Percentiles rank a stretch among this genome's conserved stretches.
Conservation (phyloP, 495 filamentous ascomycete genomes). For the Talaromyces proteolyticus region DNA sequence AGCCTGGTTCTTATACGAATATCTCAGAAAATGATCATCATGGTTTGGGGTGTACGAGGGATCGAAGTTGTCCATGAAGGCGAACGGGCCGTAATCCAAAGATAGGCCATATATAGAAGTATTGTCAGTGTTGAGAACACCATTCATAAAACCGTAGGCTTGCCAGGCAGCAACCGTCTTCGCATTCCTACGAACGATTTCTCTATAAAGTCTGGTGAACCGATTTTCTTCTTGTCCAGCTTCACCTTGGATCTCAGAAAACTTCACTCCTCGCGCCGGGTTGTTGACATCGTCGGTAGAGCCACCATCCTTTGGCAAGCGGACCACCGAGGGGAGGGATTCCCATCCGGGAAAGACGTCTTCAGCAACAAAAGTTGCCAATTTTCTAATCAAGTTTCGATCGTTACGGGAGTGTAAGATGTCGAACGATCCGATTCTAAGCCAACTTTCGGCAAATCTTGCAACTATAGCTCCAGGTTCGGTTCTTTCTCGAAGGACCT, state of each 20-base stretch:
- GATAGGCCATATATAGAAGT: constrained; percentile 84
- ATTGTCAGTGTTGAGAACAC: constrained; percentile 94
- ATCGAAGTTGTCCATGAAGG: constrained; percentile 94
- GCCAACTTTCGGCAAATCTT: constrained; percentile 86
- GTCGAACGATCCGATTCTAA: constrained; percentile 93
- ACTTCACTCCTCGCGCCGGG: constrained; percentile 42
- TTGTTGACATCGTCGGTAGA: constrained; percentile 29
- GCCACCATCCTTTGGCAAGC: constrained; percentile 19
- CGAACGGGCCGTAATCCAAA: constrained; percentile 93
- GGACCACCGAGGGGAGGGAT: constrained; percentile 55
- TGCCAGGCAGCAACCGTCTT: constrained; percentile 91
- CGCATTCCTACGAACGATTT: constrained; percentile 81
- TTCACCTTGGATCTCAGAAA: constrained; percentile 56
- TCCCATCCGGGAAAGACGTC: constrained; percentile 84
- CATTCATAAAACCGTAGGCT: constrained; percentile 96
- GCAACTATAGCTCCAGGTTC: constrained; percentile 93
- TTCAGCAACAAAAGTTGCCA: constrained; percentile 79
- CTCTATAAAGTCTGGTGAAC: constrained; percentile 80
- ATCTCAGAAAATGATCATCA: constrained; percentile 82
- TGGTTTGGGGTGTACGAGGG: constrained; percentile 94
- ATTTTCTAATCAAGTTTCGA: constrained; percentile 58
- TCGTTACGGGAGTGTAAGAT: constrained; percentile 77
- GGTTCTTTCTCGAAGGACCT: constrained; percentile 71
- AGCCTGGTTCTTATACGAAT: constrained; percentile 90
- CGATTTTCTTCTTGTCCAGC: constrained; percentile 69